These are phyloP conservation scores for Euphorbia schlechtendalii DNA, from an alignment of 441 rosid species.

Conservation along the genomic window DNA sequence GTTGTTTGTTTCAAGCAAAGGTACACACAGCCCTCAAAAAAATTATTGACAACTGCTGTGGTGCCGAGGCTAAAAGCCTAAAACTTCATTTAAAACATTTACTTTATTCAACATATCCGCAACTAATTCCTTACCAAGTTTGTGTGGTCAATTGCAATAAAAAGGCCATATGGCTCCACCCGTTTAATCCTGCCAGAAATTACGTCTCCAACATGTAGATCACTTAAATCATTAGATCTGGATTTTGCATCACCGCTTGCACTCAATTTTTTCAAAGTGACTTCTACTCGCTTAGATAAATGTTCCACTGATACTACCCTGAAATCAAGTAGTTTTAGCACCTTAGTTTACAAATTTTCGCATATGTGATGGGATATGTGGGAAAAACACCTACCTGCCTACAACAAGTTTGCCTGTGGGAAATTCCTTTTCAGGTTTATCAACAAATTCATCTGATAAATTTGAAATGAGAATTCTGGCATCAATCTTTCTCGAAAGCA, in stretches of 20 bases:
- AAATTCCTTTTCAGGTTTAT: conserved; percentile 68
- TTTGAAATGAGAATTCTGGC: conserved; percentile 83
- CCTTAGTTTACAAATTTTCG: neutral
- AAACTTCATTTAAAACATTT: neutral
- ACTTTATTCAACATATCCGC: neutral
- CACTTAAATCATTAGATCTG: conserved; percentile 42
- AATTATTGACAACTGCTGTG: neutral
- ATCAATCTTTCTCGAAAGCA: conserved; percentile 77
- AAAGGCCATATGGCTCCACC: conserved; percentile 79
- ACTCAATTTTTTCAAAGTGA: conserved; percentile 58
- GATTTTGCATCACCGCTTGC: conserved; percentile 39
- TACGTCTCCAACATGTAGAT: conserved; percentile 52
- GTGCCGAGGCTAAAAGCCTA: neutral
- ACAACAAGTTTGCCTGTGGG: conserved; percentile 79
- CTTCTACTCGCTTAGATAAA: conserved; percentile 76
- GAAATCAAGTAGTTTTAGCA: conserved; percentile 30
- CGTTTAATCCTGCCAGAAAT: conserved; percentile 70
- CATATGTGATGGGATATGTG: conserved; percentile 7
- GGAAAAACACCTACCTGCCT: conserved; percentile 56
- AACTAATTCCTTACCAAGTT: conserved; percentile 53
- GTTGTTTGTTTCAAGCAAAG: neutral
- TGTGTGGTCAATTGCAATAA: conserved; percentile 52
- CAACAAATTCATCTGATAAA: conserved; percentile 64
- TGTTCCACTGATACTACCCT: conserved; percentile 87
- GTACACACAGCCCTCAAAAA: neutral